These are phyloP conservation scores for Posidonia australis DNA, from an alignment of 106 monocot genomes.

Conservation along the genomic window DNA sequence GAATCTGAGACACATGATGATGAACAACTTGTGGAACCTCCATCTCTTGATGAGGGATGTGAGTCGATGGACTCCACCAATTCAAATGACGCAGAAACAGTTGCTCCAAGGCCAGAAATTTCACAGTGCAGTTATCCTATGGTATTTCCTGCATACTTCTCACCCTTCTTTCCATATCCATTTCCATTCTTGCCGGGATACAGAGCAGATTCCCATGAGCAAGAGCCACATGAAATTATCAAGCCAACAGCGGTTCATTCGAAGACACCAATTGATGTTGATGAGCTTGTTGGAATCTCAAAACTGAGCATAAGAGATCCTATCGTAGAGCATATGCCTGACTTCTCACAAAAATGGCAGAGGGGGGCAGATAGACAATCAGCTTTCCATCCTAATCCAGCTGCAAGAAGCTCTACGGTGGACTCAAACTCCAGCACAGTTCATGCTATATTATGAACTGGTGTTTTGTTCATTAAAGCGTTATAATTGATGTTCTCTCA, in stretches of 20 bases:
- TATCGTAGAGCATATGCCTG: slow-evolving; percentile 11
- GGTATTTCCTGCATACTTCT: slow-evolving; percentile 49
- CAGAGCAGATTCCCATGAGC: slow-evolving; percentile 9
- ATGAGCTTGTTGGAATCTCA: slow-evolving; percentile 69
- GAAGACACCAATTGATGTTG: slow-evolving; percentile 47
- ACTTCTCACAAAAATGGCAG: slow-evolving; percentile 33
- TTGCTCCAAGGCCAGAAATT: slow-evolving; percentile 17
- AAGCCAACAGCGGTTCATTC: slow-evolving; percentile 70
- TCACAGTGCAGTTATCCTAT: slow-evolving; percentile 34
- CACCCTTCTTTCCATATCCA: slow-evolving; percentile 39
- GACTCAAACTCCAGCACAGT: slow-evolving; percentile 11
- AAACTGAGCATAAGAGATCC: slow-evolving; percentile 54
- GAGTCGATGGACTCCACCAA: slow-evolving; percentile 69
- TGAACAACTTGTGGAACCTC: slow-evolving; percentile 12
- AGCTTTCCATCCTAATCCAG: slow-evolving; percentile 68
- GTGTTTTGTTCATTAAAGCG: too few species aligned
- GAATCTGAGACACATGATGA: slow-evolving; percentile 29
- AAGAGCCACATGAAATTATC: slow-evolving; percentile 46
- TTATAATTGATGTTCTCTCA: too few species aligned
- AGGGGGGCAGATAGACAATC: slow-evolving; percentile 52
- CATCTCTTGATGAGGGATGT: slow-evolving; percentile 40
- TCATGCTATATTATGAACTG: background rate
- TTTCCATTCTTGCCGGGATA: slow-evolving; percentile 40
- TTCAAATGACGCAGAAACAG: slow-evolving; percentile 26
- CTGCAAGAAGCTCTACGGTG: slow-evolving; percentile 26